Base-by-base conservation (phyloP, 2,329 filamentous ascomycete species). In the Aureobasidium mangrovei region DNA sequence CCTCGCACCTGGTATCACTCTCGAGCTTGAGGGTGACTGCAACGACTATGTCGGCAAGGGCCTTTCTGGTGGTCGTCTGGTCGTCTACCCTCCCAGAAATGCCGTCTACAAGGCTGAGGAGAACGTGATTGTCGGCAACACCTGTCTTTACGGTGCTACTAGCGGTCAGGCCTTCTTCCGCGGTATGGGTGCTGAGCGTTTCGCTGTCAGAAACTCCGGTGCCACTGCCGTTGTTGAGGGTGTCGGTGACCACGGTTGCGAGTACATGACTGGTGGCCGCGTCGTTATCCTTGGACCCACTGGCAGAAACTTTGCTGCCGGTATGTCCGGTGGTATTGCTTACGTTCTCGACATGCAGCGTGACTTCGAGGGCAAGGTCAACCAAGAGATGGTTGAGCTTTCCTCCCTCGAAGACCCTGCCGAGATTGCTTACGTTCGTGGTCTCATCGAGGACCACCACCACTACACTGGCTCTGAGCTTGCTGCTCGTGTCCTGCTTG, bases 31-130 rank as follows among this genome's bases (percentile, higher is more conserved):
- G 74, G 91, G 91, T 72, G 91, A 97, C 69, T 77, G 89, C 67
- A 97, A 97, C 70, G 91, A 97, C 69, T 97, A 96, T 64, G 91
- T 97, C 54, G 91, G 91, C 62, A 97, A 97, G 78, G 90, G 91
- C 67, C 76, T 97, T 32, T 96, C 91, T 53, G 91, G 91, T 69
- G 91, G 91, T 69, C 86, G 91, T 54, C 74, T 97, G 60, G 95
- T 96, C 65, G 80, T 97, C 65, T 97, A 96, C 70, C 91, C 91
- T 58, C 90, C 91, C 45, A 87, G 91, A 44, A 83, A 86, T 43
- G 88, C 91, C 53, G 86, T 91, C 2, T 97, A 90, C 80, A 95
- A 94, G 76, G 89, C 91, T 0, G 91, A 97, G 71, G 91, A 96
- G 75, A 97, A 96, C 70, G 81, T 96, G 45, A 79, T 97, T 52